Base-by-base conservation (phyloP, 129 eudicot species). In the Saussurea involucrata region DNA sequence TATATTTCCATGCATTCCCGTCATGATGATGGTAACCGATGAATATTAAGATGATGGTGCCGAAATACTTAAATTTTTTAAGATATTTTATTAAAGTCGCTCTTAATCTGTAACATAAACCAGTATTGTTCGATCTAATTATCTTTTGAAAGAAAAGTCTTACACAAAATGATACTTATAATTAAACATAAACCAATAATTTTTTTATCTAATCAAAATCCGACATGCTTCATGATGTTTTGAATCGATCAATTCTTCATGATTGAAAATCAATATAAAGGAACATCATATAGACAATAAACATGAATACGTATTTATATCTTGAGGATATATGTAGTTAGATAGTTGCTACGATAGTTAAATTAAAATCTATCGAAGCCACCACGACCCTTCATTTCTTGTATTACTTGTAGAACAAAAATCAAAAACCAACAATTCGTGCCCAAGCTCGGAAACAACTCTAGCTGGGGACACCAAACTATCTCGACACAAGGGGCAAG, bases 401-500 rank as follows among this genome's bases (percentile, higher is more conserved):
- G 63, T 60, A 34, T 37, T 6, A 24, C 13, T 55, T 2, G 55
- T 37, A 33, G 70, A 78, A 24, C 63, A 33, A 6, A 70, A 61
- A 11, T 78, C 70, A 58, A 78, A 78, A 36, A 36, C 63, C 33
- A 78, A 24, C 6, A 78, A 12, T 1, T 57, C 61, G 5, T 69
- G 58, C 6, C 69, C 75, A 15, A 7, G 75, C 36, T 77, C 63
- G 2, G 69, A 69, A 69, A 68, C 58, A 68, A 68, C 24, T 76
- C 73, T 36, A n/a, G 70, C 10, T 2, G 82, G 32, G 5, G 55
- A 29, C 80, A 63, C 71, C 76, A 78, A 63, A 58, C 40, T 68
- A 78, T 53, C 76, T 24, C 86, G 82, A 57, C 91, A 84, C 33
- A 84, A 22, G 0, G 85, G 87, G 36, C 83, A 82, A 1, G 87